Evolutionary conservation across 768 basidiomycete genomes (phyloP).

Genomic region (Lactifluus subvellereus): DNA sequence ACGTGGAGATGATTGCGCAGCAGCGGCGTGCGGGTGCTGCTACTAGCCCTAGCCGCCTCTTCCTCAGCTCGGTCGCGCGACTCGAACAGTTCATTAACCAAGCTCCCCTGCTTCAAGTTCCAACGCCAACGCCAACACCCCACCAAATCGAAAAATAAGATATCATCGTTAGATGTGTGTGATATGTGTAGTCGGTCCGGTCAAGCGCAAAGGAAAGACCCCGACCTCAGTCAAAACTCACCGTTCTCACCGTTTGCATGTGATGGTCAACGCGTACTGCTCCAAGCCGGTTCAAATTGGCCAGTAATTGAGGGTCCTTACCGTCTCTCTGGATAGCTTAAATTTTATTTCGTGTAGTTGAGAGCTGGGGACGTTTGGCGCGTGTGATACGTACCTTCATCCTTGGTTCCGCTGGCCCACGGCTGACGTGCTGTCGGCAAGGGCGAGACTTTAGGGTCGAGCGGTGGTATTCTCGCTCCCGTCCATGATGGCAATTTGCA

Average conservation of each 20-base stretch:
- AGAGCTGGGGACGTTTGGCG: not conserved
- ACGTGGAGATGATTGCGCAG: slow-evolving; percentile 51
- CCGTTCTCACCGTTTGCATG: slow-evolving; percentile 45
- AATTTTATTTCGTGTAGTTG: not conserved
- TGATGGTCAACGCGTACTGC: slow-evolving; percentile 67
- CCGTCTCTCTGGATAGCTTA: slow-evolving; percentile 40
- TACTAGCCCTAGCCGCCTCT: slow-evolving; percentile 37
- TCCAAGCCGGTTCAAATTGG: slow-evolving; percentile 58
- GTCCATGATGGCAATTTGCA: slow-evolving; percentile 12
- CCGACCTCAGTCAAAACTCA: slow-evolving; percentile 28
- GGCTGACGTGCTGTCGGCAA: not conserved
- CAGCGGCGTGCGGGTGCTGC: slow-evolving; percentile 29
- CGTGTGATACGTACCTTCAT: slow-evolving; percentile 6
- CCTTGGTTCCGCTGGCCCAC: slow-evolving; percentile 17
- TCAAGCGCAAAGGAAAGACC: not conserved
- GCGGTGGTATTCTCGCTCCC: slow-evolving; percentile 1
- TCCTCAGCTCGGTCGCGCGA: slow-evolving; percentile 51
- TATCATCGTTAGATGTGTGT: no score
- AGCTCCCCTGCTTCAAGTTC: slow-evolving; percentile 25
- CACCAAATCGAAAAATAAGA: no score
- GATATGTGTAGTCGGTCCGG: not conserved
- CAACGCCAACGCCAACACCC: not conserved
- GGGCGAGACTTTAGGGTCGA: not conserved
- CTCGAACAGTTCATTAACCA: slow-evolving; percentile 42
- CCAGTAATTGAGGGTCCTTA: slow-evolving; percentile 63